Evolutionary conservation across 2,329 filamentous ascomycete species (phyloP).

Genomic region (Fusarium virguliforme): DNA sequence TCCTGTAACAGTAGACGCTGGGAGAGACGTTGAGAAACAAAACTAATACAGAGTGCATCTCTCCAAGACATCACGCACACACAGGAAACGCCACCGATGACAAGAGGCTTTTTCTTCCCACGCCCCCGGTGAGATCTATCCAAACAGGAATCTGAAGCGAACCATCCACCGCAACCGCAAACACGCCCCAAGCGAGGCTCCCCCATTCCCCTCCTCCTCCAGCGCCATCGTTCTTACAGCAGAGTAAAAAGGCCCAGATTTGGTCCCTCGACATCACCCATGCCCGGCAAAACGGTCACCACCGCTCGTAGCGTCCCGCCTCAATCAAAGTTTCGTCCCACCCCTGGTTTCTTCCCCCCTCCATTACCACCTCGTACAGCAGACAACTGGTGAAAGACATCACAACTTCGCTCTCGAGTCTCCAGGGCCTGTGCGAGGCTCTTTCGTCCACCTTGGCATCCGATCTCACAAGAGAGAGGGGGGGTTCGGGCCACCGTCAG

Average conservation of each 20-base stretch:
- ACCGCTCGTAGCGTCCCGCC: slow-evolving; percentile 46
- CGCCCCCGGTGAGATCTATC: slow-evolving; percentile 38
- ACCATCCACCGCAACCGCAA: slow-evolving; percentile 26
- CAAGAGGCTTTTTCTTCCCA: slow-evolving; percentile 16
- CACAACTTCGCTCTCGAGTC: neutral
- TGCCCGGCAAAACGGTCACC: slow-evolving; percentile 49
- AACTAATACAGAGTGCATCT: slow-evolving; percentile 9
- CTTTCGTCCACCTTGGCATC: slow-evolving; percentile 50
- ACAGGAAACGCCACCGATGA: slow-evolving; percentile 42
- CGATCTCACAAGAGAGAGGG: slow-evolving; percentile 40
- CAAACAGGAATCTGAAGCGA: slow-evolving; percentile 42
- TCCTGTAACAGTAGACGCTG: slow-evolving; percentile 11
- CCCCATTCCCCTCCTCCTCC: slow-evolving; percentile 15
- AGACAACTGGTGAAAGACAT: slow-evolving; percentile 1
- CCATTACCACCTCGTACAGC: slow-evolving; percentile 20
- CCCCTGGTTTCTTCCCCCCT: neutral
- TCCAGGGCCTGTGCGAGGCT: slow-evolving; percentile 40
- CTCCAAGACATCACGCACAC: neutral
- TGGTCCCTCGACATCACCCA: slow-evolving; percentile 30
- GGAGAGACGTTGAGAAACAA: slow-evolving; percentile 23
- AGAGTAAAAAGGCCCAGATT: slow-evolving; percentile 23
- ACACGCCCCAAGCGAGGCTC: slow-evolving; percentile 33
- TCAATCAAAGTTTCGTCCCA: slow-evolving; percentile 44
- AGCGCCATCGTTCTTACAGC: neutral
- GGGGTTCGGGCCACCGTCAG: slow-evolving; percentile 13